Evolutionary conservation across 495 filamentous ascomycete species (phyloP), one percentile per base, ranked within the genome.

Genomic region (Hypoxylon trugodes): DNA sequence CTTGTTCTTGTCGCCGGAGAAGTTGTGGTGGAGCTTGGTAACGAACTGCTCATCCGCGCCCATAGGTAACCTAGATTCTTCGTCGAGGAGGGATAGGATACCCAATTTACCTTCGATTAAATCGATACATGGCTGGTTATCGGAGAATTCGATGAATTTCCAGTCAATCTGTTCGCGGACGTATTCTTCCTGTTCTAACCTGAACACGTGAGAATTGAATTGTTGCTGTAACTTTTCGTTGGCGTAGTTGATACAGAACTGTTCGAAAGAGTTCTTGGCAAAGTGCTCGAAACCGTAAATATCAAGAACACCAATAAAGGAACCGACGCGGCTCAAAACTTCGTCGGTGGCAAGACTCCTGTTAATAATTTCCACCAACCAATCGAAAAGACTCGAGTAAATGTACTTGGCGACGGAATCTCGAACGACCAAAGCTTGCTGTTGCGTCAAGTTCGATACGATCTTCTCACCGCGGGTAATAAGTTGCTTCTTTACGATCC

Each of bases 251-350:
- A 99, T 99, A 74, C 95, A 99, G 76, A 99, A 99, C 74, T 99
- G 95, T 76, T 99, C 95, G 69, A 99, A 99, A 6, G 96, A 98
- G 81, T 99, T 99, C 80, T 96, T 97, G 46, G 96, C 94, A 69
- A 99, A 99, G 77, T 99, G 95, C 75, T 99, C 95, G 74, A 99
- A 99, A 37, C 95, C 95, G 80, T 99, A 99, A 66, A 99, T 99
- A 91, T 99, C 95, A 50, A 99, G 86, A 32, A 99, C 95, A 68
- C 95, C 95, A 66, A 99, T 99, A 78, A 99, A 99, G n/a, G 91
- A 93, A 62, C 79, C 84, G 45, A 96, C 92, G 30, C 89, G 85
- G 66, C 79, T 85, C 21, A 96, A 75, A 30, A 98, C 91, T 61
- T 92, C 90, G 33, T 96, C 92, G 6, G 93, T 91, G 8, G 95